Base-by-base conservation (phyloP, 345 rosid genomes). In the Arabis hirsuta region DNA sequence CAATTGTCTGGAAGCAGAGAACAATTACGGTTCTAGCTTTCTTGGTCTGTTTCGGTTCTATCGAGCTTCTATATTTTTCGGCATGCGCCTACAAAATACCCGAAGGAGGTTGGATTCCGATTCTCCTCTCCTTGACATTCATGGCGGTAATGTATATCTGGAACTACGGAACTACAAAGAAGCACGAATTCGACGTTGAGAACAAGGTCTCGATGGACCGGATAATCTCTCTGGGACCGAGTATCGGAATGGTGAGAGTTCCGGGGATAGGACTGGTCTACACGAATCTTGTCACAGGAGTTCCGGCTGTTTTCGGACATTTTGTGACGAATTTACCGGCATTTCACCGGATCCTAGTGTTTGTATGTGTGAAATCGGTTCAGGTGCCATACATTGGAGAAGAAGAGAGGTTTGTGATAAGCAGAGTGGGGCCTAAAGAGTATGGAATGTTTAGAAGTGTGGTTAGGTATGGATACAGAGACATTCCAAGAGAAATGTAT, bases 241-340 rank as follows among this genome's bases (percentile, higher is more conserved):
- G 94, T 62, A 90, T 93, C 12, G 92, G 96, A 13, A 85, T 90
- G 85, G 94, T 89, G 32, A 83, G 92, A 58, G 87, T 93, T 50
- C 96, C 94, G 0, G 98, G 97, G 12, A 90, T 93, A 1, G 98
- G 90, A 7, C 85, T 93, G 6, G 78, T 90, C 53, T 90, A 86
- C 80, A 79, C 92, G 0, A 84, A 89, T 61, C 80, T 89, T 4
- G 88, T 80, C 7, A 87, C 88, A 0, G 98, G 97, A 29, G 82
- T 90, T n/a, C 97, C 98, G 0, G 86, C 96, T 12, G 80, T 89
- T 50, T 90, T 93, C 56, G 88, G 92, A 69, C 98, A 90, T 62
- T 93, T 93, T 41, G 86, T 93, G 56, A 87, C 97, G 5, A 88
- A 90, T 39, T 55, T 93, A 66, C 97, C 96, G 0, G 97, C 96